Evolutionary conservation across 192 early-diverging fungal genomes (phyloP).

Genomic region (Coemansia sp.): DNA sequence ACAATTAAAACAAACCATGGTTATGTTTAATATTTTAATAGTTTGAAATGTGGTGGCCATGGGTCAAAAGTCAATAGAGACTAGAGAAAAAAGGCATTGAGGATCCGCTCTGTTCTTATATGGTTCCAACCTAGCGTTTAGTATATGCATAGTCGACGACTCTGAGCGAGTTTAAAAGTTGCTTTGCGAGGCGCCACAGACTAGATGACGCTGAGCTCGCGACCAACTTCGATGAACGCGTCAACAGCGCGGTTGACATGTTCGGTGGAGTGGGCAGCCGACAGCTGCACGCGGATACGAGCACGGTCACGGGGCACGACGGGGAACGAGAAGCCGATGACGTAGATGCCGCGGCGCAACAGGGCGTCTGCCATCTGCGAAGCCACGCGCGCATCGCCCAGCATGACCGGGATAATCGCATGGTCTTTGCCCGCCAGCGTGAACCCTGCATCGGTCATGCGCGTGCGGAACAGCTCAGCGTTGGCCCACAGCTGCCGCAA

Average conservation of each 20-base stretch:
- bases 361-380: slow-evolving; percentile 56
- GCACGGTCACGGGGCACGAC: slow-evolving; percentile 60
- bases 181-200: background rate
- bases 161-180: too few species aligned
- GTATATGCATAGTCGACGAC: too few species aligned
- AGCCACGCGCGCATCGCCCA: slow-evolving; percentile 58
- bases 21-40: too few species aligned
- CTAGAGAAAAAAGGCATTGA: too few species aligned
- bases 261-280: slow-evolving; percentile 53
- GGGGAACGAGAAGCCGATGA: slow-evolving; percentile 62
- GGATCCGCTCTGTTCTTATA: too few species aligned
- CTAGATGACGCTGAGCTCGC: slow-evolving; percentile 41
- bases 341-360: slow-evolving; percentile 57
- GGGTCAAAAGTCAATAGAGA: too few species aligned
- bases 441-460: slow-evolving; percentile 64
- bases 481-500: slow-evolving; percentile 61
- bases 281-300: slow-evolving; percentile 61
- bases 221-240: slow-evolving; percentile 57
- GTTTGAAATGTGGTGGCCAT: too few species aligned
- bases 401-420: slow-evolving; percentile 61
- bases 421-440: slow-evolving; percentile 62
- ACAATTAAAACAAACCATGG: background rate
- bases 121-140: too few species aligned
- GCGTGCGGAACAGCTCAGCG: slow-evolving; percentile 60
- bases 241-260: slow-evolving; percentile 57